Evolutionary conservation across 208 protist genomes (phyloP).

Genomic region (Leishmania guyanensis): DNA sequence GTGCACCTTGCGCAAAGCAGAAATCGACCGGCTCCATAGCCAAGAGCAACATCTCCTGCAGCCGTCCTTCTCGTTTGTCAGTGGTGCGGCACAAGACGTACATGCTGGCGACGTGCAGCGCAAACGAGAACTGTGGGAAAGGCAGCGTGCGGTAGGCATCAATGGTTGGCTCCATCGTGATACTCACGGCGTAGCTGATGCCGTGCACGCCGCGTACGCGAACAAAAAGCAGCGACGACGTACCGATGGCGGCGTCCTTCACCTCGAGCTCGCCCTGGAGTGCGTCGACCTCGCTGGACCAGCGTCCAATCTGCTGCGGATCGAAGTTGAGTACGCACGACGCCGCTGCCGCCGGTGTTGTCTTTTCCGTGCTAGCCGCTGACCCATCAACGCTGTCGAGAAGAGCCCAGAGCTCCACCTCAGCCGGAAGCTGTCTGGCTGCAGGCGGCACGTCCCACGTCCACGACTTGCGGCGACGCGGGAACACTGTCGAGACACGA

Average conservation of each 20-base stretch:
- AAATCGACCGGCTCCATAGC: slow-evolving; percentile 50
- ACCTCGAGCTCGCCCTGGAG: slow-evolving; percentile 39
- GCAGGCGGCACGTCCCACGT: slow-evolving; percentile 50
- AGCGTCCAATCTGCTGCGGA: slow-evolving; percentile 32
- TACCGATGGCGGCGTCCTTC: slow-evolving; percentile 11
- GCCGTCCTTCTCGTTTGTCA: slow-evolving; percentile 5
- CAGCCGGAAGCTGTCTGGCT: not conserved
- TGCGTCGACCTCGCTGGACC: slow-evolving; percentile 5
- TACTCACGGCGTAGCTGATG: slow-evolving; percentile 74
- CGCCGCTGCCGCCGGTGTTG: not conserved
- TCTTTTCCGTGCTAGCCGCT: not conserved
- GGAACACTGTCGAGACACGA: slow-evolving; percentile 45
- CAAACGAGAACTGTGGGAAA: slow-evolving; percentile 64
- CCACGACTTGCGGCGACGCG: slow-evolving; percentile 59
- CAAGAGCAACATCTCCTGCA: slow-evolving; percentile 44
- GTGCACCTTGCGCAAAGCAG: slow-evolving; percentile 43
- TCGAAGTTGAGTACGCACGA: slow-evolving; percentile 63
- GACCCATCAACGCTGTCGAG: not conserved
- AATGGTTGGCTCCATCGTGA: slow-evolving; percentile 65
- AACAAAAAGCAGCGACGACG: slow-evolving; percentile 60
- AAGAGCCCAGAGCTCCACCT: slow-evolving; percentile 28
- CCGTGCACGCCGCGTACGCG: slow-evolving; percentile 65
- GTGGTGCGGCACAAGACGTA: slow-evolving; percentile 45
- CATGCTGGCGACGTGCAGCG: slow-evolving; percentile 53
- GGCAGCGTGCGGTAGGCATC: slow-evolving; percentile 64